Evolutionary conservation across 106 monocot species (phyloP), one percentile per base, ranked within the genome.

Genomic region (Dioscorea zingiberensis): DNA sequence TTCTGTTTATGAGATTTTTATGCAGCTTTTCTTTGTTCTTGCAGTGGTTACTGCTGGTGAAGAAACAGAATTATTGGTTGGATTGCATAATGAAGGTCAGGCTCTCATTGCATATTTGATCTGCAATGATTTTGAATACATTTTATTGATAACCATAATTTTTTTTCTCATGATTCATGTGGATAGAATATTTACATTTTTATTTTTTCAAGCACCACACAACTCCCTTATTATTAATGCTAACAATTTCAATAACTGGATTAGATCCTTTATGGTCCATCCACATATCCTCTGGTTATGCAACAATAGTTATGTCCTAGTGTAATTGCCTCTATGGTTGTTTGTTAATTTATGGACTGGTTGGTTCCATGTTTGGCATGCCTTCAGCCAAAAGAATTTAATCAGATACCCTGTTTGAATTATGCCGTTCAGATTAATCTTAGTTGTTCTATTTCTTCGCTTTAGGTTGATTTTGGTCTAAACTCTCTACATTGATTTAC

Each of bases 31-130:
- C 19, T 68, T 53, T 77, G 25, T 21, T 62, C 2, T n/a, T 80
- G 72, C 86, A 99, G 98, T 83, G 70, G 84, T 99, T 54, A 54
- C 80, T 66, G 84, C 93, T 23, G 98, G 98, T 11, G 86, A 93
- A 76, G 86, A 87, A 66, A 87, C 80, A 74, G 86, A 89, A 67
- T 59, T 99, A 49, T 71, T 99, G 30, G 98, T 99, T 74, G 98
- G 93, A 47, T 47, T 99, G 46, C 84, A 93, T 55, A 99, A 99
- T 67, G 89, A 93, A 48, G 98, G 98, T 93, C 78, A 46, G 17
- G 55, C 63, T n/a, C 14, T 14, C 44, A 1, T 19, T 57, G 10
- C 1, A 12, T 55, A 16, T 53, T 55, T 25, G 28, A 14, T 58
- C 17, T 27, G 21, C 27, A 16, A 6, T 22, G 25, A 23, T 60